These are phyloP conservation scores for Endocalyx cinctus DNA, from an alignment of 2,329 filamentous ascomycete species.

Conservation along the genomic window DNA sequence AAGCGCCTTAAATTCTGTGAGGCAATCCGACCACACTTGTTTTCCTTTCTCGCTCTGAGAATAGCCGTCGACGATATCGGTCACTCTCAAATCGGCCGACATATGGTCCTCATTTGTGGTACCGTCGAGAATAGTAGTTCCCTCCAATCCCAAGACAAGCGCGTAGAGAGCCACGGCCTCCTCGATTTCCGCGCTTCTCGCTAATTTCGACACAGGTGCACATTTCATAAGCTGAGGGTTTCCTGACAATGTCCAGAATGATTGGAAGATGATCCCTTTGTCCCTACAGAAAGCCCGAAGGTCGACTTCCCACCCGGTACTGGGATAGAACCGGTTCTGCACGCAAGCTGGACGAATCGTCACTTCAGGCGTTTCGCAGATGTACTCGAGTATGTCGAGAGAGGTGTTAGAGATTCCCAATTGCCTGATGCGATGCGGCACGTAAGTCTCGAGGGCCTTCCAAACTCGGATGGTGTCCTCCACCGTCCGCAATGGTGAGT, in stretches of 20 bases:
- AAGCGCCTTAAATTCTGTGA: conserved; percentile 41
- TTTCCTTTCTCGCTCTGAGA: conserved; percentile 28
- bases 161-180: conserved; percentile 41
- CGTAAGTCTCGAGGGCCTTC: conserved; percentile 60
- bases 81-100: conserved; percentile 42
- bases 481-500: conserved; percentile 48
- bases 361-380: conserved; percentile 34
- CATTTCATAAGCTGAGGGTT: conserved; percentile 36
- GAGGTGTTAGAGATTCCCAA: conserved; percentile 74
- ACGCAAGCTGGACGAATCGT: conserved; percentile 51
- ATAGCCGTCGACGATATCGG: conserved; percentile 32
- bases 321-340: conserved; percentile 69
- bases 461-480: conserved; percentile 59
- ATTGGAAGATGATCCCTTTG: conserved; percentile 42
- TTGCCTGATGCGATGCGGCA: conserved; percentile 58
- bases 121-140: conserved; percentile 40
- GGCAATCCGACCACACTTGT: conserved; percentile 41
- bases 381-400: conserved; percentile 48
- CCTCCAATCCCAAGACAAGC: conserved; percentile 42
- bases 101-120: conserved; percentile 43
- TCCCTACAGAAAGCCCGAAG: conserved; percentile 50
- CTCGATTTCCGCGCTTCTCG: conserved; percentile 32
- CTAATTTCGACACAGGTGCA: conserved; percentile 46
- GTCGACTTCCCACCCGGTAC: conserved; percentile 53
- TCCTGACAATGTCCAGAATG: conserved; percentile 50